phyloP scores from a whole-genome alignment of 208 protist genomes.

The Polymyxa betae region DNA sequence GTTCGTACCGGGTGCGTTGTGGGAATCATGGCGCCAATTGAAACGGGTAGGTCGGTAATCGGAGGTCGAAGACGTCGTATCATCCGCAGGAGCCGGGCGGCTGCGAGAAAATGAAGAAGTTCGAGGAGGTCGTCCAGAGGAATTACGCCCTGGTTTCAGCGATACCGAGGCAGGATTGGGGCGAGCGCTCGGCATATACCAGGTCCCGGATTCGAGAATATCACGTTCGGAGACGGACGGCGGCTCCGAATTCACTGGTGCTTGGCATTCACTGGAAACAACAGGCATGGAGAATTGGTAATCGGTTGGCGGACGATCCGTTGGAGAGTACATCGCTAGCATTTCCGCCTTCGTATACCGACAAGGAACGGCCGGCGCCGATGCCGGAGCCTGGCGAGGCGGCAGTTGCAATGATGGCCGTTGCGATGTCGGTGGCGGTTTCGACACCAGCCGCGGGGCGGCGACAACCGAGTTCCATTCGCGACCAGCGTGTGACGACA shows the following conservation, averaged over 20 bases:
- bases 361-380: background rate
- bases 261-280: background rate
- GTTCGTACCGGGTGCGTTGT: background rate
- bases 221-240: background rate
- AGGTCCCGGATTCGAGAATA: background rate
- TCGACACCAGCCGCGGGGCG: background rate
- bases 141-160: background rate
- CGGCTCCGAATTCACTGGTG: background rate
- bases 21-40: background rate
- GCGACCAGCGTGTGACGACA: background rate
- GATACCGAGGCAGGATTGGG: background rate
- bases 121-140: no score
- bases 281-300: background rate
- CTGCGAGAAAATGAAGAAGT: background rate
- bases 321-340: background rate
- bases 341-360: slow-evolving; percentile 51
- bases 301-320: background rate
- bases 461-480: slow-evolving; percentile 41
- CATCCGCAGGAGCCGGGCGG: background rate
- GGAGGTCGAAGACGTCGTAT: no score
- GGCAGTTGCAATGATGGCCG: slow-evolving; percentile 16
- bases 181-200: slow-evolving; percentile 1
- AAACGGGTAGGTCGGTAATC: background rate
- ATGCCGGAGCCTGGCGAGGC: background rate
- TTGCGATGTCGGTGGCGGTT: background rate